phyloP scores from a whole-genome alignment of 768 basidiomycete genomes.

The Dentipellis sp. region DNA sequence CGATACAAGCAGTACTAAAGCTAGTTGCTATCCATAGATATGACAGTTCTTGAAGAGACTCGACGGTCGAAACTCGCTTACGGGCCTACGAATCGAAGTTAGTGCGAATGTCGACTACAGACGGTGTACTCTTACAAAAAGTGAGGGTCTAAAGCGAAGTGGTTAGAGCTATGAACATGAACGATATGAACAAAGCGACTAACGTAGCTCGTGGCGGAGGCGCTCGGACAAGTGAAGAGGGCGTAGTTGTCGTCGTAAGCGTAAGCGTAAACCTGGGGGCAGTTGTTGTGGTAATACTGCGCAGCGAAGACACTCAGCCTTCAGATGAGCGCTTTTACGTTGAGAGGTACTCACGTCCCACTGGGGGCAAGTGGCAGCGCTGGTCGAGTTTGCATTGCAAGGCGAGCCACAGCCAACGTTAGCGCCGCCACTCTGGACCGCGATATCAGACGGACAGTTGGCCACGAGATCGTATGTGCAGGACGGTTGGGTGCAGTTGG shows the following conservation, averaged over 20 bases:
- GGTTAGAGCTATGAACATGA: background rate
- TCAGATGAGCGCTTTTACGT: too few species aligned
- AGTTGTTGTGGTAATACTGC: background rate
- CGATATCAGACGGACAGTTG: constrained; percentile 9
- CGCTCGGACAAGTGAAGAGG: background rate
- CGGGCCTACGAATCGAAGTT: too few species aligned
- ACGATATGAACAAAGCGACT: too few species aligned
- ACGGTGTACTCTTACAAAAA: too few species aligned
- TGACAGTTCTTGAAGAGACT: too few species aligned
- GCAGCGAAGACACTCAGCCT: background rate
- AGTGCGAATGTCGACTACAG: too few species aligned
- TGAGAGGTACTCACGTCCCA: background rate
- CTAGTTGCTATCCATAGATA: too few species aligned
- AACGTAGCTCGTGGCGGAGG: background rate
- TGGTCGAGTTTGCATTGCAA: background rate
- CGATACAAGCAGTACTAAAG: too few species aligned
- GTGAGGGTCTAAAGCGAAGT: background rate
- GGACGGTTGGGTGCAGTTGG: constrained; percentile 15
- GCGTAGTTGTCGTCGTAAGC: background rate
- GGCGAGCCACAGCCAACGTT: background rate
- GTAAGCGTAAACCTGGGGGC: background rate
- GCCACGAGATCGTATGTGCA: constrained; percentile 18
- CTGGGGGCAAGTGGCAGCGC: background rate
- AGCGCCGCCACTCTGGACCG: background rate
- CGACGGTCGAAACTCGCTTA: too few species aligned